These are phyloP conservation scores for Cercospora janseana DNA, from an alignment of 2,329 filamentous ascomycete species.

Conservation along the genomic window DNA sequence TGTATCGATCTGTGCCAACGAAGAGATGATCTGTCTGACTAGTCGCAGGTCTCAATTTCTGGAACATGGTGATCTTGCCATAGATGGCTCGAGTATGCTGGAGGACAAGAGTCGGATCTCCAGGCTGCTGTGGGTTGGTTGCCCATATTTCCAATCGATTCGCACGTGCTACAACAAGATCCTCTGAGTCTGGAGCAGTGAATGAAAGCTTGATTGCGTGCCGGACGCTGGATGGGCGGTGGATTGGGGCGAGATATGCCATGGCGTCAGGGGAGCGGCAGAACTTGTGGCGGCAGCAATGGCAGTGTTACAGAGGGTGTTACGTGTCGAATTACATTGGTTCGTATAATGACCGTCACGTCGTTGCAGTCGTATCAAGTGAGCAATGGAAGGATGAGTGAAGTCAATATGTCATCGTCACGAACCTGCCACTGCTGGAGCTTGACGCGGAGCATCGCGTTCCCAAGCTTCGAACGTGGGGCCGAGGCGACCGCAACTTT, in stretches of 20 bases:
- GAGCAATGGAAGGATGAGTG: background rate
- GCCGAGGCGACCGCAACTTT: constrained; percentile 6
- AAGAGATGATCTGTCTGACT: constrained; percentile 81
- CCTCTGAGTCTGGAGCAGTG: constrained; percentile 70
- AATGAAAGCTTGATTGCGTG: constrained; percentile 82
- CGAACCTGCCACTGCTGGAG: constrained; percentile 5
- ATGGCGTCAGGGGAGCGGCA: constrained; percentile 50
- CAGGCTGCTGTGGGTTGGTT: constrained; percentile 45
- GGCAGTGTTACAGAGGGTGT: constrained; percentile 3
- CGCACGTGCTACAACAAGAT: constrained; percentile 80
- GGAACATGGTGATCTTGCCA: constrained; percentile 81
- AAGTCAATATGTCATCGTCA: background rate
- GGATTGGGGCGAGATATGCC: constrained; percentile 93
- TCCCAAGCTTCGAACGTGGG: constrained; percentile 1
- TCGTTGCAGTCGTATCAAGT: background rate
- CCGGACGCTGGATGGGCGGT: constrained; percentile 84
- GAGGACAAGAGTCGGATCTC: constrained; percentile 59
- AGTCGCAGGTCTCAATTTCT: constrained; percentile 73
- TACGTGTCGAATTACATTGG: background rate
- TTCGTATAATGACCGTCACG: background rate
- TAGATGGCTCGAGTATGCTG: constrained; percentile 71
- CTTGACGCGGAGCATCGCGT: constrained; percentile 15
- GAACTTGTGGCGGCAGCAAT: background rate
- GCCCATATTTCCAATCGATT: constrained; percentile 85
- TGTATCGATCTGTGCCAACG: constrained; percentile 82